Evolutionary conservation across 495 filamentous ascomycete genomes (phyloP).

Genomic region (Friedmanniomyces simplex): DNA sequence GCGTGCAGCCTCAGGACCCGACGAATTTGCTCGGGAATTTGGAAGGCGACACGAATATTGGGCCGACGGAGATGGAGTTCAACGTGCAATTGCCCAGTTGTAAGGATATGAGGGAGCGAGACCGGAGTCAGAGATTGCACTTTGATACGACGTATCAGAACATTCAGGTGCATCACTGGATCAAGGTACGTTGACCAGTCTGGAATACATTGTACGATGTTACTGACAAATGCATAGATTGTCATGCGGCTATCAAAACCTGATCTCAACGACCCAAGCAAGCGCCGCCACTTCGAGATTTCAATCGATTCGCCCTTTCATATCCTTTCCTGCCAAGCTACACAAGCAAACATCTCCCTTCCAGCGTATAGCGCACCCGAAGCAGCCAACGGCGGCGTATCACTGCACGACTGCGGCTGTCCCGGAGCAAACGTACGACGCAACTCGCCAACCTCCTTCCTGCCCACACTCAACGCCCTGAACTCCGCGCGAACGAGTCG

Average conservation of each 20-base stretch:
- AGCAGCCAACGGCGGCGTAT: constrained; percentile 35
- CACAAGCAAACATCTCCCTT: constrained; percentile 78
- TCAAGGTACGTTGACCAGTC: constrained; percentile 58
- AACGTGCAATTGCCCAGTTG: constrained; percentile 91
- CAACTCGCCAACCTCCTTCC: constrained; percentile 34
- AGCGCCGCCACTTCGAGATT: constrained; percentile 92
- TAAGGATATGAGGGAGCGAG: constrained; percentile 68
- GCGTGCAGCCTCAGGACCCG: constrained; percentile 39
- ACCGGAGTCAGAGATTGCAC: constrained; percentile 62
- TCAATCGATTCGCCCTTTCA: constrained; percentile 98
- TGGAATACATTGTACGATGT: background rate
- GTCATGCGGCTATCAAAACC: constrained; percentile 89
- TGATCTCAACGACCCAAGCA: constrained; percentile 68
- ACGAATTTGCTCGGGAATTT: constrained; percentile 79
- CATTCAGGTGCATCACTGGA: constrained; percentile 97
- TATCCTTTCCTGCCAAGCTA: constrained; percentile 87
- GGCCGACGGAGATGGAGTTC: constrained; percentile 95
- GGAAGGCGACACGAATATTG: constrained; percentile 52
- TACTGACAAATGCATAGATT: constrained; percentile 51
- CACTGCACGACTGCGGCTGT: constrained; percentile 62
- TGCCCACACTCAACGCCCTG: constrained; percentile 33
- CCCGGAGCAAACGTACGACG: constrained; percentile 49
- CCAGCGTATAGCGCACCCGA: constrained; percentile 69
- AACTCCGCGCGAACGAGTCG: constrained; percentile 15
- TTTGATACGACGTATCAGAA: constrained; percentile 95